These are phyloP conservation scores for Magnolia officinalis DNA, from an alignment of 164 flowering plant genomes.

Conservation along the genomic window DNA sequence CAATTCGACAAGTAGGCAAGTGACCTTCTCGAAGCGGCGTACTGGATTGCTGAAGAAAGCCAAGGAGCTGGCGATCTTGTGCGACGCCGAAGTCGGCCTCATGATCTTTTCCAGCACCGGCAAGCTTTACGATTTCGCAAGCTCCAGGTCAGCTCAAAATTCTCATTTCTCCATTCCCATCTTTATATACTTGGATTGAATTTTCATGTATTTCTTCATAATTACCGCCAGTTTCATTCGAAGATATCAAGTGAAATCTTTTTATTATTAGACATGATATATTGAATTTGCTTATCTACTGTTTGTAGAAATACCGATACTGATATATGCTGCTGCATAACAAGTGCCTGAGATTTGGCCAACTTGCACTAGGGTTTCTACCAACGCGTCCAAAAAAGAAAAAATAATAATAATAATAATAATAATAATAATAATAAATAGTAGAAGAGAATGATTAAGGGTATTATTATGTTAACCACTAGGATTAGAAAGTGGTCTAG, in stretches of 20 bases:
- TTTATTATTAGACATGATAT: too few relatives aligned
- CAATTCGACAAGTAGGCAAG: conserved; percentile 71
- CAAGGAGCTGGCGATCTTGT: conserved; percentile 65
- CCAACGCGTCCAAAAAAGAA: neutral
- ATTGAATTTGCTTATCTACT: neutral
- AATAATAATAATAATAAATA: neutral
- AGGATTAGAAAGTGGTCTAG: neutral
- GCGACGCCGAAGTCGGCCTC: conserved; percentile 82
- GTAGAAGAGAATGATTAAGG: neutral
- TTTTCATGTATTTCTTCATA: neutral
- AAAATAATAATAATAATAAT: too few relatives aligned
- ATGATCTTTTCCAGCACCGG: conserved; percentile 71
- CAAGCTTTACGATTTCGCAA: conserved; percentile 67
- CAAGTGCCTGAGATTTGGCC: conserved; percentile 1
- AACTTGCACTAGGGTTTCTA: neutral
- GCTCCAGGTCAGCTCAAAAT: conserved; percentile 42
- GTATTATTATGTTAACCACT: neutral
- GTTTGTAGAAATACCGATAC: neutral
- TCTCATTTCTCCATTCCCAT: neutral
- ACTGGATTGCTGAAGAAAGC: conserved; percentile 76
- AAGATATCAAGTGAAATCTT: too few relatives aligned
- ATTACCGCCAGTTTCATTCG: too few relatives aligned
- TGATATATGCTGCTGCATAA: neutral
- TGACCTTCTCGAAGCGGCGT: conserved; percentile 76
- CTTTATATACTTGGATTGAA: neutral